Base-by-base conservation (phyloP, 495 filamentous ascomycete genomes). In the Terfezia boudieri region DNA sequence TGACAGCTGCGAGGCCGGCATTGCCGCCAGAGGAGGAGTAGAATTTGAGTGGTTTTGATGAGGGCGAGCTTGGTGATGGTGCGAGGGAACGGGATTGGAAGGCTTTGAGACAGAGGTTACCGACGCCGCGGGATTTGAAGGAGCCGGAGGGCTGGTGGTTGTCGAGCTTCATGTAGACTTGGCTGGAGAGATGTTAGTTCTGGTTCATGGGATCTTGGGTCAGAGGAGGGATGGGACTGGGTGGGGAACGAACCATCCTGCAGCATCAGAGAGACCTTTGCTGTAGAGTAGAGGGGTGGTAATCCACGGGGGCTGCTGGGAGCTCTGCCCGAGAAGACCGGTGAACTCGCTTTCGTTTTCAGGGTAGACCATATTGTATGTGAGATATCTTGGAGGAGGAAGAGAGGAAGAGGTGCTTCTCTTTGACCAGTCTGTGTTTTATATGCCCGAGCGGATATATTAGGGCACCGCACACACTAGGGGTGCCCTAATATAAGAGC, bases 81-180 rank as follows among this genome's bases (percentile, higher is more conserved):
- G 53, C 64, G 65, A 49, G 56, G 26, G 7, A 7, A 53, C 49
- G 52, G 67, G 61, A 63, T 26, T 66, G 62, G 56, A 80, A 71
- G 56, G 76, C 68, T 12, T 69, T 71, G 49, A 80, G 75, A 68
- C 89, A 79, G 63, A 87, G 75, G 67, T 84, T 77, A 58, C 87
- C 89, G 58, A 95, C 78, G 16, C 84, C 89, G 73, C 86, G 80
- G 36, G 87, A 93, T 68, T 95, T 98, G 79, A 95, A 98, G 9
- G 86, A 92, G 49, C 86, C 87, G 5, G 83, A 82, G 5, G 90
- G 89, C 61, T 98, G 89, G 61, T 89, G 77, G 67, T 84, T 84
- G 57, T 98, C 89, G 55, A 95, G 79, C 66, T 98, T 98, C 61
- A 98, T 80, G 68, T 82, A 88, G 69, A 96, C 77, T 57, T 77